Evolutionary conservation across 140 eudicot species (phyloP), one percentile per base, ranked within the genome.

Genomic region (Oenanthe javanica): DNA sequence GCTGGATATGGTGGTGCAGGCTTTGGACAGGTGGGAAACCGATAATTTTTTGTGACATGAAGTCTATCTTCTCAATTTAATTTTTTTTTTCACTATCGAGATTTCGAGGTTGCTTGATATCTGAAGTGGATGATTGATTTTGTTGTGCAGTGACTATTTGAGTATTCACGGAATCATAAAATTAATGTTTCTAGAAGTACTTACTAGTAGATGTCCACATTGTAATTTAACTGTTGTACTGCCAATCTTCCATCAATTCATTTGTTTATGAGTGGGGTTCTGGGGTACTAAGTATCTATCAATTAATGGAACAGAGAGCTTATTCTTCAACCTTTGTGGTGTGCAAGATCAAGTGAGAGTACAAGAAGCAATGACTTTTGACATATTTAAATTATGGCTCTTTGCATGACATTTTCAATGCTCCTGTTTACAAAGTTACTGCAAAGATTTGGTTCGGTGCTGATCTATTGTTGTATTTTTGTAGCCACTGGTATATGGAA

Each of bases 401-500:
- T 27, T 75, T 18, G n/a, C 31, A 48, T 47, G 31, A n/a, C 8
- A 1, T 47, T 46, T 73, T 73, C 6, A 12, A 10, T 74, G 21
- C 40, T 74, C 0, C 4, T 46, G 21, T 45, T 45, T 46, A 9
- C 31, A 46, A 61, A 74, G 31, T 46, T 45, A 23, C 77, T 4
- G 36, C 27, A 7, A 15, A 4, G 23, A 42, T 18, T 48, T 11
- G 16, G 21, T 2, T 9, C 5, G 79, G 38, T 79, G 45, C 81
- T 63, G 63, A 79, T 79, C 16, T 67, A 13, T 46, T 83, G 36
- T 38, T 19, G 57, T 23, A 48, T 16, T 10, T 25, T 72, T 82
- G 82, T 93, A 92, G 96, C 94, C 94, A 4, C 79, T 94, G 87
- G 73, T 94, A 1, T 94, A 94, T 85, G 98, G 97, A 67, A 86